Conservation (phyloP, 2,329 filamentous ascomycete species). For the Parafenestella ontariensis region DNA sequence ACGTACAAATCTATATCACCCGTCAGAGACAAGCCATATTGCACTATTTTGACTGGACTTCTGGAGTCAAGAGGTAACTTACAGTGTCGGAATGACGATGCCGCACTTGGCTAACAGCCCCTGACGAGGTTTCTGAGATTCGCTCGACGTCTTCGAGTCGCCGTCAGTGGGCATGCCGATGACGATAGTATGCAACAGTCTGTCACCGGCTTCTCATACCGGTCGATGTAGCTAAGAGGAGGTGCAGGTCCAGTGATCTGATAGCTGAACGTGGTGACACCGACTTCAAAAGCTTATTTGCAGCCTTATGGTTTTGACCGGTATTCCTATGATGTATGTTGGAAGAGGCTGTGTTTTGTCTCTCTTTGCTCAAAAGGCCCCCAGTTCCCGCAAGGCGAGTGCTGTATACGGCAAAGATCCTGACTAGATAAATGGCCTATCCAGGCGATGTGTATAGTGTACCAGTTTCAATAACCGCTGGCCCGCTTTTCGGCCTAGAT, state of each 20-base stretch:
- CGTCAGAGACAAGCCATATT: slow-evolving; percentile 5
- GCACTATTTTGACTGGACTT: neutral
- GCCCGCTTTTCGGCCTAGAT: slow-evolving; percentile 33
- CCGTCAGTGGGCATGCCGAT: slow-evolving; percentile 42
- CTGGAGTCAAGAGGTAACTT: slow-evolving; percentile 13
- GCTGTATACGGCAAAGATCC: slow-evolving; percentile 9
- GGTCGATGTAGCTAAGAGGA: slow-evolving; percentile 6
- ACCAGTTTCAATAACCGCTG: slow-evolving; percentile 24
- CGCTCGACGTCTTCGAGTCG: slow-evolving; percentile 35
- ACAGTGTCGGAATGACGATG: slow-evolving; percentile 35
- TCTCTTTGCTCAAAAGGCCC: neutral
- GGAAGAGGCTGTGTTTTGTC: slow-evolving; percentile 20
- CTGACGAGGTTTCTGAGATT: slow-evolving; percentile 27
- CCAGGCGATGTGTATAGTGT: slow-evolving; percentile 26
- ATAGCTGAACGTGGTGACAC: slow-evolving; percentile 10
- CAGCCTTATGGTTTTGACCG: slow-evolving; percentile 18
- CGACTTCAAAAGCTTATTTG: slow-evolving; percentile 12
- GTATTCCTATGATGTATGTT: slow-evolving; percentile 1
- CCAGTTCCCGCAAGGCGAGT: slow-evolving; percentile 4
- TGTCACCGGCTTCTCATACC: slow-evolving; percentile 35
- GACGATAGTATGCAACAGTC: slow-evolving; percentile 17
- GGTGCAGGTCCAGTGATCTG: slow-evolving; percentile 9
- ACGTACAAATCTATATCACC: slow-evolving; percentile 39
- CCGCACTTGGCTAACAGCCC: slow-evolving; percentile 41
- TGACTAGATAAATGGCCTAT: slow-evolving; percentile 11